phyloP scores from a whole-genome alignment of 2,329 filamentous ascomycete species.

The Colletotrichum destructivum region DNA sequence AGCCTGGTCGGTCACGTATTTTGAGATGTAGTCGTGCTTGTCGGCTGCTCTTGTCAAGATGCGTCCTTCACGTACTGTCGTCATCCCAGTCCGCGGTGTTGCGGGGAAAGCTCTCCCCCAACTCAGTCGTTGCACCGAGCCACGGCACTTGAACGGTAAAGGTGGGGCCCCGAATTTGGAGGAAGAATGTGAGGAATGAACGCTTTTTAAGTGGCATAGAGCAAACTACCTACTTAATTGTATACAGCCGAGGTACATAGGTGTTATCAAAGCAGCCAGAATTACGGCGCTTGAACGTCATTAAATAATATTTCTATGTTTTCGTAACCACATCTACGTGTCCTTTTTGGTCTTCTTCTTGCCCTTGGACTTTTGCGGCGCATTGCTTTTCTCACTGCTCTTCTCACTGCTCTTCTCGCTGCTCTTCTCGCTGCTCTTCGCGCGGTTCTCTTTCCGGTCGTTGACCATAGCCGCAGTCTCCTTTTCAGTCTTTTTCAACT shows the following conservation, averaged over 20 bases:
- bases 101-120: conserved; percentile 34
- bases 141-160: conserved; percentile 11
- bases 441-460: no score
- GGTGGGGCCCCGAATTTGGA: conserved; percentile 19
- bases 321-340: conserved; percentile 4
- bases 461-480: conserved; percentile 56
- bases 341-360: conserved; percentile 52
- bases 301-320: conserved; percentile 8
- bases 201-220: background rate
- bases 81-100: conserved; percentile 29
- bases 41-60: background rate
- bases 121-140: conserved; percentile 5
- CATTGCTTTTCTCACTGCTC: conserved; percentile 58
- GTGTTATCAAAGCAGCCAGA: background rate
- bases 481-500: conserved; percentile 47
- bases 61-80: conserved; percentile 24
- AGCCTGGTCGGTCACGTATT: background rate
- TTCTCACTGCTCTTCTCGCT: no score
- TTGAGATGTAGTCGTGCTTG: background rate
- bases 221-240: background rate
- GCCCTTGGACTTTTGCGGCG: conserved; percentile 44
- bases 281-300: background rate
- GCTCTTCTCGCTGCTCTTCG: no score
- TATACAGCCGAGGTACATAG: conserved; percentile 14
- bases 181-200: conserved; percentile 6